phyloP scores from a whole-genome alignment of 1,139 yeast genomes.

The Nakaseomyces uthaithaninus region DNA sequence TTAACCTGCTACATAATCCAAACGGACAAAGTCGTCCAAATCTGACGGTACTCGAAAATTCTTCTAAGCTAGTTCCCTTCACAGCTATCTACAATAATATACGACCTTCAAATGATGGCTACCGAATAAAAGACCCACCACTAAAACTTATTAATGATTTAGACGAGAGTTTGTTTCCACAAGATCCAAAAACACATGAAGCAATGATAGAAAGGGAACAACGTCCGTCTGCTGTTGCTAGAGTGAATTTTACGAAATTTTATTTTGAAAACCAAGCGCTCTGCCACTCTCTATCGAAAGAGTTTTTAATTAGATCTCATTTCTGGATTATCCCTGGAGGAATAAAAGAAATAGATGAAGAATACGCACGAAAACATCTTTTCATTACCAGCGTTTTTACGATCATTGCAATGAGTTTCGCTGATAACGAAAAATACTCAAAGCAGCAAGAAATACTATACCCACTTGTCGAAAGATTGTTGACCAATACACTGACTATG shows the following conservation, averaged over 20 bases:
- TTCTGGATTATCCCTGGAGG: slow-evolving; percentile 53
- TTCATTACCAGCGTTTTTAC: slow-evolving; percentile 46
- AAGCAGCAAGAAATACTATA: slow-evolving; percentile 40
- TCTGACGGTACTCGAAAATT: background rate
- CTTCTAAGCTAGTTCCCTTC: background rate
- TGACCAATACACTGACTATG: slow-evolving; percentile 42
- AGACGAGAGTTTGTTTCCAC: slow-evolving; percentile 36
- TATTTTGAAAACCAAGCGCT: slow-evolving; percentile 35
- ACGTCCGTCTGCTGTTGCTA: slow-evolving; percentile 32
- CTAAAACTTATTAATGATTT: slow-evolving; percentile 37
- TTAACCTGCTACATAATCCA: background rate
- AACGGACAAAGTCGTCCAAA: background rate
- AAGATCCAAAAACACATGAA: slow-evolving; percentile 21
- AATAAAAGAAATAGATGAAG: slow-evolving; percentile 36
- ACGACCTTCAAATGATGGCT: slow-evolving; percentile 14
- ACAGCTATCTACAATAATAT: slow-evolving; percentile 5
- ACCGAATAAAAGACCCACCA: slow-evolving; percentile 33
- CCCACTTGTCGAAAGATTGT: slow-evolving; percentile 38
- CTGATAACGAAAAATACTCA: slow-evolving; percentile 40
- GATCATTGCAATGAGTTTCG: slow-evolving; percentile 43
- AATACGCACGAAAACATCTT: slow-evolving; percentile 40
- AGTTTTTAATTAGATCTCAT: slow-evolving; percentile 41
- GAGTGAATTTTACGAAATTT: slow-evolving; percentile 36
- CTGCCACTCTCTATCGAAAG: slow-evolving; percentile 37
- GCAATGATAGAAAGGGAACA: slow-evolving; percentile 33